Percentiles rank a stretch among this genome's conserved stretches.
These are phyloP conservation scores for Diaporthe vexans DNA, from an alignment of 2,329 filamentous ascomycete genomes.

Conservation along the genomic window DNA sequence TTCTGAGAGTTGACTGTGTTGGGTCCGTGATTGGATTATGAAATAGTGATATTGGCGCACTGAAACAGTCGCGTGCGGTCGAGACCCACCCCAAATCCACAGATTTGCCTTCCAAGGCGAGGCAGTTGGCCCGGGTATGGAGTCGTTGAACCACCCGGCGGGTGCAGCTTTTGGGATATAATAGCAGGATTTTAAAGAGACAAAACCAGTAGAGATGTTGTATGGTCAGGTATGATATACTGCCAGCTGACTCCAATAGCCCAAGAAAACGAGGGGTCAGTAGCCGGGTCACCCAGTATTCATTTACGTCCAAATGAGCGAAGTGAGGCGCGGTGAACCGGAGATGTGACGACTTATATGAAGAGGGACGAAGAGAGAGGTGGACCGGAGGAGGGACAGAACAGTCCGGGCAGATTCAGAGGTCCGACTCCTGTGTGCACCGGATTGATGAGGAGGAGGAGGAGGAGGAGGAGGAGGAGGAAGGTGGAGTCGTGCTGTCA, in stretches of 20 bases:
- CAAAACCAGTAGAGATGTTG: neutral
- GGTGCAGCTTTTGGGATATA: neutral
- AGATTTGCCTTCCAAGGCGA: neutral
- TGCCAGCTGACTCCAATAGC: neutral
- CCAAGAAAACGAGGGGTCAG: neutral
- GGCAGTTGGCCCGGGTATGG: neutral
- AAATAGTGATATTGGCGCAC: neutral
- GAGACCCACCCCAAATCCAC: no score
- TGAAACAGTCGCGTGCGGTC: neutral
- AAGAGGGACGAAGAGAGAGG: constrained; percentile 16
- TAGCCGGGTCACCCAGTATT: neutral
- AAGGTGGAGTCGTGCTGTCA: constrained; percentile 14
- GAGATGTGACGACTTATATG: neutral
- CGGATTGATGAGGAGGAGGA: neutral
- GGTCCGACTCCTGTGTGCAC: constrained; percentile 27
- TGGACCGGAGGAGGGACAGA: constrained; percentile 1
- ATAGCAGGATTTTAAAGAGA: neutral
- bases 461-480: neutral
- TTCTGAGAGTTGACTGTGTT: constrained; percentile 34
- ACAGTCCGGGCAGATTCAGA: constrained; percentile 21
- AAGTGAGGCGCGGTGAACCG: neutral
- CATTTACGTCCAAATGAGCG: neutral
- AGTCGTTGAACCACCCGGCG: no score
- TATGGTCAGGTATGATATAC: neutral
- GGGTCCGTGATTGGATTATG: neutral